A percentile compares a stretch with the other conserved stretches of the same genome.
phyloP scores from a whole-genome alignment of 345 rosid species.

The Hypericum androsaemum region DNA sequence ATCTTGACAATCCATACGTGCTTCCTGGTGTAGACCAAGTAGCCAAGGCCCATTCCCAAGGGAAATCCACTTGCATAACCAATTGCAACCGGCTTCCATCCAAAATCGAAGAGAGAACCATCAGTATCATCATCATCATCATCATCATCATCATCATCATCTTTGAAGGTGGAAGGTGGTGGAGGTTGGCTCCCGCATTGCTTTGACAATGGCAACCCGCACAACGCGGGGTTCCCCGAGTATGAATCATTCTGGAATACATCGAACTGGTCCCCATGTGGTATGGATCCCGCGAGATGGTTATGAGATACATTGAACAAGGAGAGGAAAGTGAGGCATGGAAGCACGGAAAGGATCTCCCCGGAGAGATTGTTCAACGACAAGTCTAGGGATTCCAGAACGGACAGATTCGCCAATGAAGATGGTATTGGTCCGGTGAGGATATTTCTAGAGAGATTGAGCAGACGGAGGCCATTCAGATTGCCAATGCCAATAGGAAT shows the following conservation, averaged over 20 bases:
- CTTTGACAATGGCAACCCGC: conserved; percentile 13
- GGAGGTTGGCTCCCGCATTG: conserved; percentile 5
- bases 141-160: no score
- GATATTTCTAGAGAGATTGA: conserved; percentile 21
- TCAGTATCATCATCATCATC: no score
- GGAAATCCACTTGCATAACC: conserved; percentile 21
- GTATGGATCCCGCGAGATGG: conserved; percentile 16
- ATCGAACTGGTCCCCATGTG: conserved; percentile 13
- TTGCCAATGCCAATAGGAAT: conserved; percentile 6
- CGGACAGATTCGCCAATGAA: neutral
- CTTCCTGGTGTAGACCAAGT: neutral
- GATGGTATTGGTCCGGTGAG: conserved; percentile 15
- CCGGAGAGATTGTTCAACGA: conserved; percentile 14
- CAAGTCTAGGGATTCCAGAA: conserved; percentile 18
- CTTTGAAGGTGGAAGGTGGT: neutral
- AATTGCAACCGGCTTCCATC: conserved; percentile 12
- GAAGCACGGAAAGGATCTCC: conserved; percentile 13
- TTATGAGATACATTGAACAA: conserved; percentile 19
- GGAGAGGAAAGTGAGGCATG: conserved; percentile 12
- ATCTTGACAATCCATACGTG: conserved; percentile 5
- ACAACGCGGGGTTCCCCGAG: conserved; percentile 15
- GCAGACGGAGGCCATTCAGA: neutral
- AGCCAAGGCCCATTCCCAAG: conserved; percentile 4
- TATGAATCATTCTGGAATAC: conserved; percentile 10
- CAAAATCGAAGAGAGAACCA: neutral